phyloP scores from a whole-genome alignment of 164 flowering plant genomes.

The Macadamia integrifolia region DNA sequence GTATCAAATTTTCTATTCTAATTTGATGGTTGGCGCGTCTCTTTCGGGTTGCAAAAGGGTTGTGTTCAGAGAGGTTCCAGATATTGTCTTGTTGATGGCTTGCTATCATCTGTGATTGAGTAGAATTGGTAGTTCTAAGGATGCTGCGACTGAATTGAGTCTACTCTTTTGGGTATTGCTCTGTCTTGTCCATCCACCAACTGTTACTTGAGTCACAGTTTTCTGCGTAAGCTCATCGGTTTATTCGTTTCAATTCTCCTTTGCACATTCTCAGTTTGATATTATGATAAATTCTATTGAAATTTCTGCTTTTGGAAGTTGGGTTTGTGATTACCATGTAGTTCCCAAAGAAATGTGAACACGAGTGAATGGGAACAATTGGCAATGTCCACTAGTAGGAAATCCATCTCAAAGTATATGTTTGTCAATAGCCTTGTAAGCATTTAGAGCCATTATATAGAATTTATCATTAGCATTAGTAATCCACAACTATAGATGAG shows the following conservation, averaged over 20 bases:
- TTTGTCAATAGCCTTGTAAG: neutral
- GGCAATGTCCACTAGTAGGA: too few species aligned
- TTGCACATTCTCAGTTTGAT: neutral
- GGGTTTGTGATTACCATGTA: neutral
- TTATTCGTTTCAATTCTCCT: neutral
- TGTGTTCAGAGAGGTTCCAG: constrained; percentile 27
- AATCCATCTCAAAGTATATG: neutral
- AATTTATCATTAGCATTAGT: too few species aligned
- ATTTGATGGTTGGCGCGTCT: constrained; percentile 27
- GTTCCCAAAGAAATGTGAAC: neutral
- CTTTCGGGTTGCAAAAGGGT: constrained; percentile 30
- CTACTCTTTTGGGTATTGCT: neutral
- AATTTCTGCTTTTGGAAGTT: neutral
- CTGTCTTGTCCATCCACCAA: neutral
- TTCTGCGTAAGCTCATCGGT: neutral
- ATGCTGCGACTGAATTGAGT: neutral
- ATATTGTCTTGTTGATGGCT: neutral
- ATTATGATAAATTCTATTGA: too few species aligned
- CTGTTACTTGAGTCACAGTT: neutral
- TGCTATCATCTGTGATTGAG: neutral
- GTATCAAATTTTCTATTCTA: neutral
- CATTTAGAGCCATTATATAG: too few species aligned
- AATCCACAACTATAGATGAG: too few species aligned
- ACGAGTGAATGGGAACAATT: too few species aligned
- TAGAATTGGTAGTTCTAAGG: too few species aligned